A percentile compares a stretch with the other conserved stretches of the same genome.
These are phyloP conservation scores for Fusarium redolens DNA, from an alignment of 2,329 filamentous ascomycete species.

Conservation along the genomic window DNA sequence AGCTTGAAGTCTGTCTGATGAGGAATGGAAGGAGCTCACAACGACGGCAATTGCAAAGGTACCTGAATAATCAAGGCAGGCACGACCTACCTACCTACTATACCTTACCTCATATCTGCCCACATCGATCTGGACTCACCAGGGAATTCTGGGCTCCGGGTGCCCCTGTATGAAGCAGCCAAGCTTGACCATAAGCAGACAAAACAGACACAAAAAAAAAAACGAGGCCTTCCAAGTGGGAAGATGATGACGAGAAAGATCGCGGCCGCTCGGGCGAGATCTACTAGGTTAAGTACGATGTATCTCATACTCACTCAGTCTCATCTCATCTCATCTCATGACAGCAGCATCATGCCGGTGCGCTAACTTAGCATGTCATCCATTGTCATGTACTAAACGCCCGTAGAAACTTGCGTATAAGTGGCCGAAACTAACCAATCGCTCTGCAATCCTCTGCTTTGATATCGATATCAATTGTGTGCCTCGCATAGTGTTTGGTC, in stretches of 20 bases:
- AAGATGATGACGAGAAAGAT: conserved; percentile 32
- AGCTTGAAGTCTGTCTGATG: neutral
- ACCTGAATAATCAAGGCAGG: conserved; percentile 2
- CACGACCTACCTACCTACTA: neutral
- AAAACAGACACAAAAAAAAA: conserved; percentile 1
- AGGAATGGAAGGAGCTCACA: conserved; percentile 13
- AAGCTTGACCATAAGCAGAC: conserved; percentile 4
- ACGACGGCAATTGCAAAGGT: conserved; percentile 14
- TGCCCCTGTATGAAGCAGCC: conserved; percentile 10
- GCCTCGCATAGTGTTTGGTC: conserved; percentile 23
- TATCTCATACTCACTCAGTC: neutral
- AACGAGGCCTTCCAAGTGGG: conserved; percentile 37
- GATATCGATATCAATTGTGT: conserved; percentile 2
- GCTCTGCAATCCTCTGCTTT: conserved; percentile 15
- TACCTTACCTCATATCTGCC: neutral
- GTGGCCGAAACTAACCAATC: conserved; percentile 35
- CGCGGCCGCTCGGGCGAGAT: conserved; percentile 18
- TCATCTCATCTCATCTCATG: conserved; percentile 30
- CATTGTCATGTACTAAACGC: conserved; percentile 21
- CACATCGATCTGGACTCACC: conserved; percentile 8
- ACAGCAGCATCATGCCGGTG: conserved; percentile 31
- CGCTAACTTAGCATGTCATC: conserved; percentile 7
- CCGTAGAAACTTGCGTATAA: conserved; percentile 12
- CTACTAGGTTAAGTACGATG: neutral
- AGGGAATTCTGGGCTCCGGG: neutral